Base-by-base conservation (phyloP, 495 filamentous ascomycete genomes). In the Cenococcum geophilum region DNA sequence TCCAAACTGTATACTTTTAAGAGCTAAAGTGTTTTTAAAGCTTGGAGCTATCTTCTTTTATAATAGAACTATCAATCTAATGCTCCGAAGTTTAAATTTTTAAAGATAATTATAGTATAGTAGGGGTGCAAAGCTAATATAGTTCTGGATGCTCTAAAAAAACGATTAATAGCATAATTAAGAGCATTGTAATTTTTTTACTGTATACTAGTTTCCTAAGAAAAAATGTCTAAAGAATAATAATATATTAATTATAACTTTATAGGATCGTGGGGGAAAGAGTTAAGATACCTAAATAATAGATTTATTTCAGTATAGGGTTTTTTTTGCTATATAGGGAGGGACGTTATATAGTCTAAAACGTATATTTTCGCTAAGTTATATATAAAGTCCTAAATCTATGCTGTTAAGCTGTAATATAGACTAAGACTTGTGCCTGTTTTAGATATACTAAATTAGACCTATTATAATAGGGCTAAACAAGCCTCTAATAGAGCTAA, bases 211-310 rank as follows among this genome's bases (percentile, higher is more conserved):
- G 45, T 49, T 49, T 49, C 20, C 45, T 49, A 49, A 18, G 20
- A 20, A 49, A 20, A 49, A 49, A 49, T 49, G 20, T 49, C 45
- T 49, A 49, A 49, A 49, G 45, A 49, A 49, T 49, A 49, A 49
- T 49, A 49, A 18, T 49, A 49, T 8, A 18, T 18, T 49, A 49
- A 49, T 49, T 10, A 49, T 49, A 49, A 49, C 45, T 49, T 49
- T 10, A 49, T 49, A 10, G 20, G 20, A 42, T 47, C 37, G 9
- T n/a, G 20, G 47, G 18, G 18, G 37, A 47, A 32, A 58, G 55
- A 58, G 36, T 42, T 43, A 57, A 6, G 34, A 37, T n/a, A 5
- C n/a, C n/a, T n/a, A n/a, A n/a, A n/a, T n/a, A n/a, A n/a, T n/a
- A n/a, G n/a, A n/a, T n/a, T n/a, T n/a, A 18, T 40, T 40, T 8